phyloP scores from a whole-genome alignment of 2,329 filamentous ascomycete genomes.

The Tolypocladium inflatum region DNA sequence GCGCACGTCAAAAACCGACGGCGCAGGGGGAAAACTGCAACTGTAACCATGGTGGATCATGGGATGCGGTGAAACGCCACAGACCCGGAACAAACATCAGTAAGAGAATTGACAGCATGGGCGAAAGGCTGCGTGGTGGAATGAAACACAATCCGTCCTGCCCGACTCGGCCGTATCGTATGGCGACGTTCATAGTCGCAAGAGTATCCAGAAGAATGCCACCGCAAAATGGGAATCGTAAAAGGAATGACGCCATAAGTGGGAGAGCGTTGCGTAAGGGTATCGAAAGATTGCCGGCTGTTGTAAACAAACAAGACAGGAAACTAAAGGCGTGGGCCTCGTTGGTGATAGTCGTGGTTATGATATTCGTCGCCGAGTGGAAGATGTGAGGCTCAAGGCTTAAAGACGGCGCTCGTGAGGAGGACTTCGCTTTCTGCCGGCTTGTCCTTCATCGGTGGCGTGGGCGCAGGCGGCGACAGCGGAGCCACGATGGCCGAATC shows the following conservation, averaged over 20 bases:
- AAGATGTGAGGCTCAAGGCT: conserved; percentile 25
- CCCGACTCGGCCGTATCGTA: not conserved
- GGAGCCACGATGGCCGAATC: conserved; percentile 1
- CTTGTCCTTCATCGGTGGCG: conserved; percentile 23
- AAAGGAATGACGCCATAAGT: not conserved
- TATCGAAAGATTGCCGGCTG: not conserved
- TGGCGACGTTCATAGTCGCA: not conserved
- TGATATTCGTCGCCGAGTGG: not conserved
- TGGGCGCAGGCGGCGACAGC: conserved; percentile 22
- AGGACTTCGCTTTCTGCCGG: conserved; percentile 25
- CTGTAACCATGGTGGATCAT: not conserved
- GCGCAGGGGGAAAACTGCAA: not conserved
- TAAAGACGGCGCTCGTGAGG: conserved; percentile 42
- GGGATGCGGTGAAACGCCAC: no score
- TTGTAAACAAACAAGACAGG: not conserved
- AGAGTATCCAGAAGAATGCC: not conserved
- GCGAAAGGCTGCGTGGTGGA: not conserved
- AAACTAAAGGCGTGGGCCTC: not conserved
- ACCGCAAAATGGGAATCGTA: not conserved
- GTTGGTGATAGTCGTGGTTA: not conserved
- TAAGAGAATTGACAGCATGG: not conserved
- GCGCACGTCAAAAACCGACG: not conserved
- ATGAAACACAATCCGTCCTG: not conserved
- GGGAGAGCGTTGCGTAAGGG: not conserved
- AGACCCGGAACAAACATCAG: not conserved